Conservation (phyloP, 805 yeast genomes). For the Yamadazyma nakazawae region DNA sequence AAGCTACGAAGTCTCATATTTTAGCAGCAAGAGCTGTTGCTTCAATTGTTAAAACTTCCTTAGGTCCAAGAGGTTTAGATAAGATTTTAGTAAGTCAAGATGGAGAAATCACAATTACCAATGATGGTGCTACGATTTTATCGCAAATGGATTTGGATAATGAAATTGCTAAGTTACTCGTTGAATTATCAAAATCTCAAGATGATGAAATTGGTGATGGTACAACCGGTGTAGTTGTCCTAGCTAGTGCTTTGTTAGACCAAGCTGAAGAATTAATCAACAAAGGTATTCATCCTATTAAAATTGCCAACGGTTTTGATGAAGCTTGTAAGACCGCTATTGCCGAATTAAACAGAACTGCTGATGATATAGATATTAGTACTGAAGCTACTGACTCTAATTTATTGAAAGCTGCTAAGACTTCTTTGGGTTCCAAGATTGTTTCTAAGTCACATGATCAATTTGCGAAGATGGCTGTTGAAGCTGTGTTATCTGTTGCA, state of each 20-base stretch:
- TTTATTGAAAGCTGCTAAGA: constrained; percentile 86
- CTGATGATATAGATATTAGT: constrained; percentile 59
- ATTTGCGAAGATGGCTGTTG: constrained; percentile 96
- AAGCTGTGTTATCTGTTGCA: constrained; percentile 88
- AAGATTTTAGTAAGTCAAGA: constrained; percentile 93
- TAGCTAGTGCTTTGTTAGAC: constrained; percentile 91
- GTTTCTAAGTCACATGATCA: constrained; percentile 91
- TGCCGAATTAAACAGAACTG: constrained; percentile 65
- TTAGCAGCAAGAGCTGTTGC: constrained; percentile 95
- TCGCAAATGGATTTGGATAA: constrained; percentile 94
- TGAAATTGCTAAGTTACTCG: constrained; percentile 93
- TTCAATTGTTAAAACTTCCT: constrained; percentile 82
- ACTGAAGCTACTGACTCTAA: constrained; percentile 50
- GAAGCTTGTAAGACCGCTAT: constrained; percentile 94
- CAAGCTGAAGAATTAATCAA: constrained; percentile 93
- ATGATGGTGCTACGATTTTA: constrained; percentile 97
- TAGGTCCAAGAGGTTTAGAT: constrained; percentile 98
- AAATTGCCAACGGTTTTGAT: constrained; percentile 95
- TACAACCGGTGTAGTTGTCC: constrained; percentile 96
- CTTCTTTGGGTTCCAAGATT: constrained; percentile 92
- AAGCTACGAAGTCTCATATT: constrained; percentile 72
- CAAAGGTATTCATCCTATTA: constrained; percentile 95
- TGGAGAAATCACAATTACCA: constrained; percentile 96
- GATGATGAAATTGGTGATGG: constrained; percentile 99
- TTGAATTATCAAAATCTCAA: constrained; percentile 89